Base-by-base conservation (phyloP, 2,329 filamentous ascomycete genomes). In the Seiridium cupressi region DNA sequence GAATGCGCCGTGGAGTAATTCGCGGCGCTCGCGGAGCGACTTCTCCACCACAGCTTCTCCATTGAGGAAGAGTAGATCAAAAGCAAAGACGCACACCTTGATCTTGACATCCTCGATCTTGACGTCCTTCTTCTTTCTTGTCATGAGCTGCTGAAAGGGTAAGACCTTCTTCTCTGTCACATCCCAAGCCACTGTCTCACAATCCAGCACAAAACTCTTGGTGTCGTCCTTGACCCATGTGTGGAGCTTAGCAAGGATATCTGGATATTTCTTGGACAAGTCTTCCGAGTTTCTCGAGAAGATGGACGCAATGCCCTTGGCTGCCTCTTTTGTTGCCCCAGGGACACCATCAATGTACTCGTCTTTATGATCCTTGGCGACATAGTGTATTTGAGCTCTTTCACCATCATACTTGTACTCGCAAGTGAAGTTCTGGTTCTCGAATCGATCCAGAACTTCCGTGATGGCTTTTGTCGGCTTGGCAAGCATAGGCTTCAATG, bases 401-500 rank as follows among this genome's bases (percentile, higher is more conserved):
- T 99, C 95, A 54, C 95, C 95, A 69, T 99, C 95, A 71, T 99
- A 99, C 75, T 99, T 99, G 82, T 96, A 99, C 74, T 99, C 95
- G 77, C 95, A 99, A 1, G 95, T 98, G 70, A 99, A 99, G 34
- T 89, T 90, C 72, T 97, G 95, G 64, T 91, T 88, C 72, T 98
- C 95, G 66, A 99, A 99, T 4, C 95, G 91, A 75, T 99, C 94
- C 9, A 99, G 83, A 0, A 99, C 95, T 76, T 99, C 95, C 1
- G 93, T 97, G 68, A 99, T 97, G 4, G 95, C 93, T 74, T 99
- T 99, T 8, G 95, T 99, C 3, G 95, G 95, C 70, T 98, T 98
- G 26, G 95, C 95, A 79, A 99, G 83, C 95, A 99, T 99, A 68
- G 95, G 95, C 76, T 99, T 99, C 61, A 99, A 81, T 0, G 95